Evolutionary conservation across 345 rosid genomes (phyloP).

Genomic region (Passiflora organensis): DNA sequence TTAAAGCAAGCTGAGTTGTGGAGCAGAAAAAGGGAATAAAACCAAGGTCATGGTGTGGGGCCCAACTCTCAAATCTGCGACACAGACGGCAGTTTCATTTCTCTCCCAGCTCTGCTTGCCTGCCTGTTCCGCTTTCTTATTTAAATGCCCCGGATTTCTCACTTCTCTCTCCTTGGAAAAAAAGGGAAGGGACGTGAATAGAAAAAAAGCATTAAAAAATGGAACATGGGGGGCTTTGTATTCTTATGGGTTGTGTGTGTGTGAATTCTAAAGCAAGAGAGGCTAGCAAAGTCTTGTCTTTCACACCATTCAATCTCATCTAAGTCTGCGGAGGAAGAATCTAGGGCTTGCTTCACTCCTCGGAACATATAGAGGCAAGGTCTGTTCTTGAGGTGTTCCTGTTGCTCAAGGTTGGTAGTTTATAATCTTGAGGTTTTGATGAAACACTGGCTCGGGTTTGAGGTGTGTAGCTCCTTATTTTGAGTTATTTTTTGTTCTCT

Average conservation of each 20-base stretch:
- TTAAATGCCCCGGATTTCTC: too few relatives aligned
- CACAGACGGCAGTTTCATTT: conserved; percentile 63
- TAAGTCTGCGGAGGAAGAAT: conserved; percentile 37
- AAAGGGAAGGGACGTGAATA: background rate
- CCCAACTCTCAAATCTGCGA: conserved; percentile 63
- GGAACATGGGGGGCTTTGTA: conserved; percentile 43
- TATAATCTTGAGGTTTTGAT: conserved; percentile 6
- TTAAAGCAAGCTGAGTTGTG: background rate
- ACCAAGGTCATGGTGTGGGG: conserved; percentile 62
- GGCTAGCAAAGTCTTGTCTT: conserved; percentile 56
- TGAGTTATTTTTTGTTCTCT: conserved; percentile 3
- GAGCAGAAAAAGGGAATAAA: too few relatives aligned
- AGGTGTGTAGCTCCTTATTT: conserved; percentile 6
- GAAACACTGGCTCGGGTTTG: conserved; percentile 1
- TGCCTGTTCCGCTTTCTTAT: background rate
- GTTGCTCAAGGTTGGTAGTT: background rate
- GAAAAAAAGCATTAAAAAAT: background rate
- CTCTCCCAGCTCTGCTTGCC: background rate
- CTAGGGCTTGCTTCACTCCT: conserved; percentile 57
- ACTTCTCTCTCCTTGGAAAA: conserved; percentile 2
- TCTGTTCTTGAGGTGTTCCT: conserved; percentile 28
- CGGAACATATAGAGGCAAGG: conserved; percentile 37
- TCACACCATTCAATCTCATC: conserved; percentile 70
- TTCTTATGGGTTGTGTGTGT: conserved; percentile 30
- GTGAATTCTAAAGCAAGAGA: conserved; percentile 44